Base-by-base conservation (phyloP, 805 yeast genomes). In the Metschnikowia lachancei region DNA sequence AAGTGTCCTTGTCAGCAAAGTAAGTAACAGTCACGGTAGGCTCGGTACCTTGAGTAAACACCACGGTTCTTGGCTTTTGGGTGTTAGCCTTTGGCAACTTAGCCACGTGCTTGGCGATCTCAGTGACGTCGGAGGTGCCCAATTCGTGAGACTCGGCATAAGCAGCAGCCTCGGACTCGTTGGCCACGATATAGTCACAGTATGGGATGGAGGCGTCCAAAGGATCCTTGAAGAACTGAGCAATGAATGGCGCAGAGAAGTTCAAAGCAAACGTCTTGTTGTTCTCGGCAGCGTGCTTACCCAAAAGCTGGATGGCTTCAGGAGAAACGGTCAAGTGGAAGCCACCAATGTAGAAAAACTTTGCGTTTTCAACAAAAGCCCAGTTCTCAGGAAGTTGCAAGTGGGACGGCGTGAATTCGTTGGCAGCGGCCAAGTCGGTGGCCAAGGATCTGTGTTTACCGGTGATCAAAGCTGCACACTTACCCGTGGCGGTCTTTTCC, bases 251-350 rank as follows among this genome's bases (percentile, higher is more conserved):
- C 47, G 99, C 99, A 54, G 95, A 84, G 68, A 94, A 77, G 81
- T 94, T 94, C 70, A 94, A 70, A 45, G 83, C 76, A 62, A 89
- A 86, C 50, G 81, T 76, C 74, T 88, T 88, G 77, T 85, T 82
- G 61, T 72, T 78, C 51, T 75, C 86, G 52, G 94, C 86, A 55
- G 98, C 97, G 65, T 94, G 96, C 71, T 89, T 78, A 58, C 97
- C 99, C 60, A 94, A 77, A 49, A 83, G 82, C 58, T 78, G 76
- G 62, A 94, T 94, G 47, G 99, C 97, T 50, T 85, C 95, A 55
- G 96, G 97, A 56, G 96, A 87, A 47, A 94, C 99, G 47, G 99
- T 94, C 72, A 94, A 79, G 71, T 94, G 99, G 88, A 83, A 94
- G n/a, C 99, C 99, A 62, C 98, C 99, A 64, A 94, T 86, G 80